Evolutionary conservation across 345 rosid species (phyloP).

Genomic region (Citrus glauca): DNA sequence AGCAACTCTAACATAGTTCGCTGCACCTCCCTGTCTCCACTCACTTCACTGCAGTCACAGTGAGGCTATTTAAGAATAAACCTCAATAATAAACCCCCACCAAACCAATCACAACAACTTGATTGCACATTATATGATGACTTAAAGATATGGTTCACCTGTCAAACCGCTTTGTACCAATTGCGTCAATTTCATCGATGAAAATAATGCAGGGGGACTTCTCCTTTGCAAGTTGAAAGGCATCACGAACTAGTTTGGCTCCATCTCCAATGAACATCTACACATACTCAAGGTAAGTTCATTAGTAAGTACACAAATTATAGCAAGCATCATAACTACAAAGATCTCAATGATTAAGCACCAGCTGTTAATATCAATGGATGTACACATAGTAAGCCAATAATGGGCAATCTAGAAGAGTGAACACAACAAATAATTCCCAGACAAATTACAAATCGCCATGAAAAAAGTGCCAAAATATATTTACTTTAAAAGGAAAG

Average conservation of each 20-base stretch:
- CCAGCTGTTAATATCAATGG: background rate
- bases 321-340: background rate
- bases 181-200: conserved; percentile 97
- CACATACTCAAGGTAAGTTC: conserved; percentile 6
- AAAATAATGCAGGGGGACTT: conserved; percentile 99
- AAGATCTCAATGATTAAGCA: too few species aligned
- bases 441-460: background rate
- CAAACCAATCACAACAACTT: background rate
- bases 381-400: background rate
- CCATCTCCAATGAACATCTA: conserved; percentile 99
- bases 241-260: conserved; percentile 99
- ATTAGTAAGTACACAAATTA: background rate
- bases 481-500: background rate
- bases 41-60: conserved; percentile 79
- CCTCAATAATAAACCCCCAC: background rate
- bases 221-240: conserved; percentile 98
- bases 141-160: conserved; percentile 41
- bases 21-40: conserved; percentile 99
- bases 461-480: background rate
- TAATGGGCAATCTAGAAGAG: background rate
- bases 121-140: background rate
- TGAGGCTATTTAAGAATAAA: background rate
- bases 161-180: conserved; percentile 97
- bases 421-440: background rate
- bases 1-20: conserved; percentile 98